These are phyloP conservation scores for Morella rubra DNA, from an alignment of 306 rosid species.

Conservation along the genomic window DNA sequence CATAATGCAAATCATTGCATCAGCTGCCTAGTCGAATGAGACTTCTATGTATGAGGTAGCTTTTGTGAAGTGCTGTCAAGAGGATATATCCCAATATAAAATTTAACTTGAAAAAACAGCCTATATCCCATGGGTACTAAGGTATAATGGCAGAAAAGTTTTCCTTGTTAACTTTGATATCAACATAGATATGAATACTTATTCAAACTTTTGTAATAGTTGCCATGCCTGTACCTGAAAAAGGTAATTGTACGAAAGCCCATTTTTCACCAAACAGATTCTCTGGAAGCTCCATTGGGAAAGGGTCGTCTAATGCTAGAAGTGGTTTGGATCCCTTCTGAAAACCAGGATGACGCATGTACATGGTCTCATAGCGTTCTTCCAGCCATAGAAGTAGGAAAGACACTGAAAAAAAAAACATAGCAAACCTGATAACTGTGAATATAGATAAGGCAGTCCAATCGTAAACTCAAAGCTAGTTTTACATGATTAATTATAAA, in stretches of 20 bases:
- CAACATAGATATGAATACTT: no score
- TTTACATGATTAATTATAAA: neutral
- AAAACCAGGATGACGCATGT: conserved; percentile 87
- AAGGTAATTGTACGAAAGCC: conserved; percentile 96
- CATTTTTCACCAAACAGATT: conserved; percentile 86
- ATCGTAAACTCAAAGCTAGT: conserved; percentile 12
- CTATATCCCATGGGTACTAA: neutral
- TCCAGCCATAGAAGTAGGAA: conserved; percentile 84
- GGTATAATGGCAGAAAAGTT: neutral
- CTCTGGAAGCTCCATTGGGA: conserved; percentile 89
- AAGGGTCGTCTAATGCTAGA: conserved; percentile 86
- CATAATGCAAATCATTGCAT: neutral
- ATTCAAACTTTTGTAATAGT: neutral
- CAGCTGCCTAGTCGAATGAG: neutral
- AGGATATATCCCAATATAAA: neutral
- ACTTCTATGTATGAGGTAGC: neutral
- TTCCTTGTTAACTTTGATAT: neutral
- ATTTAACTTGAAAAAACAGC: neutral
- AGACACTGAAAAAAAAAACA: conserved; percentile 45
- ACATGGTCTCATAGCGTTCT: conserved; percentile 75
- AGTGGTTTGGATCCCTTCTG: conserved; percentile 82
- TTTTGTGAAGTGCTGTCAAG: neutral
- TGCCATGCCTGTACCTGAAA: conserved; percentile 58
- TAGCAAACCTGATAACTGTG: conserved; percentile 10
- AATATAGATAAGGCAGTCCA: conserved; percentile 13